Evolutionary conservation across 352 stramenopile species (phyloP).

Genomic region (Phytophthora niederhauseri): DNA sequence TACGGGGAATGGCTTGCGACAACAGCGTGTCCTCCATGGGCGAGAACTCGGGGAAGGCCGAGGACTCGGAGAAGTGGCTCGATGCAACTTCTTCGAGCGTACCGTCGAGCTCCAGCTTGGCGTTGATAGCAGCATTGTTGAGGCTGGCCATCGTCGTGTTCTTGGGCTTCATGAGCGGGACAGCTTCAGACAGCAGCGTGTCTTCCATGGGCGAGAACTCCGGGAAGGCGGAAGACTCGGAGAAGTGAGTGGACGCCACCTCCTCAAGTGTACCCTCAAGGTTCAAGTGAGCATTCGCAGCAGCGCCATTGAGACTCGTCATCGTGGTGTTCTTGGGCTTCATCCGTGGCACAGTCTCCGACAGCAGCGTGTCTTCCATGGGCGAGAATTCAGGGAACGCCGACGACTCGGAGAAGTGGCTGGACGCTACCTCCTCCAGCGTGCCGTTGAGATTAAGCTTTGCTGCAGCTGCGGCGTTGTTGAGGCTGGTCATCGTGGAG

Average conservation of each 20-base stretch:
- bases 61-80: constrained; percentile 64
- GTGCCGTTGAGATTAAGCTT: constrained; percentile 41
- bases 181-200: constrained; percentile 39
- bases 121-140: constrained; percentile 29
- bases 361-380: constrained; percentile 51
- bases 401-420: constrained; percentile 59
- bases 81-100: constrained; percentile 57
- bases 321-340: constrained; percentile 1
- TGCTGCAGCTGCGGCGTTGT: constrained; percentile 28
- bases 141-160: constrained; percentile 10
- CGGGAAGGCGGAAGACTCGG: constrained; percentile 59
- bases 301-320: constrained; percentile 24
- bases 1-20: constrained; percentile 34
- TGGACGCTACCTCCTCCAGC: constrained; percentile 49
- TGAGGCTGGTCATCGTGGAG: constrained; percentile 18
- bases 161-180: constrained; percentile 18
- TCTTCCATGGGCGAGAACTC: constrained; percentile 62
- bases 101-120: constrained; percentile 39
- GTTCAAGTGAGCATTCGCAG: constrained; percentile 21
- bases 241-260: constrained; percentile 47
- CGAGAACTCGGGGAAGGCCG: constrained; percentile 68
- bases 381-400: constrained; percentile 61
- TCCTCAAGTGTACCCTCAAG: constrained; percentile 49
- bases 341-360: constrained; percentile 29
- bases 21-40: constrained; percentile 61